Evolutionary conservation across 2,329 filamentous ascomycete genomes (phyloP), one percentile per base, ranked within the genome.

Genomic region (Exophiala viscosa): DNA sequence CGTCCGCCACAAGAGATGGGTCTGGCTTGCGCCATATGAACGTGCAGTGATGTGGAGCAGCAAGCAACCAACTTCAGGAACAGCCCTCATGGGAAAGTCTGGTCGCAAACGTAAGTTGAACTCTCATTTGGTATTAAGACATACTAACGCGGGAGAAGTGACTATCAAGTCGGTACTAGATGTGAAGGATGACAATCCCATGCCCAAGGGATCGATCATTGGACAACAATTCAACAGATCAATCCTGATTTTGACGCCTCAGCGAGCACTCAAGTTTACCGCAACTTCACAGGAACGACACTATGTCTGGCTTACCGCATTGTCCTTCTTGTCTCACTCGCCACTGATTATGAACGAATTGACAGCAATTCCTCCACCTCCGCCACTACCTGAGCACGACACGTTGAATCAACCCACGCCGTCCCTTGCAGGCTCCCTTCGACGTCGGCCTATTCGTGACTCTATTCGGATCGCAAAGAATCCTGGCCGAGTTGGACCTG

Each of bases 11-110:
- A 96, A 91, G 74, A 82, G 93, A 69, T 99, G 93, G 93, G 93
- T 99, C 1, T 99, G 93, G 93, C 81, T 99, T 58, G 93, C 92
- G 14, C 93, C 93, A 2, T 97, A 99, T 66, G 93, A 99, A 71
- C 81, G 91, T 58, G 87, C 92, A 10, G 92, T 99, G 55, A 88
- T 99, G 70, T 99, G 93, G 93, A 96, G 92, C 70, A 95, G 87
- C 77, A 96, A 95, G 76, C 93, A 99, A 71, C 93, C 93, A 13
- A 89, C 85, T 8, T 90, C 85, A 62, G 90, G 91, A 31, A 87
- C 83, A 63, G 92, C 91, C 31, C 73, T 99, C 69, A 80, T 97
- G 77, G 93, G 93, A 61, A 99, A 97, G 76, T 87, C 87, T 66
- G 93, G 93, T 49, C 85, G 93, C 63, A 99, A 97, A 73, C 74